phyloP scores from a whole-genome alignment of 176 grass and related monocot genomes.

The Coix lacrymajobi region DNA sequence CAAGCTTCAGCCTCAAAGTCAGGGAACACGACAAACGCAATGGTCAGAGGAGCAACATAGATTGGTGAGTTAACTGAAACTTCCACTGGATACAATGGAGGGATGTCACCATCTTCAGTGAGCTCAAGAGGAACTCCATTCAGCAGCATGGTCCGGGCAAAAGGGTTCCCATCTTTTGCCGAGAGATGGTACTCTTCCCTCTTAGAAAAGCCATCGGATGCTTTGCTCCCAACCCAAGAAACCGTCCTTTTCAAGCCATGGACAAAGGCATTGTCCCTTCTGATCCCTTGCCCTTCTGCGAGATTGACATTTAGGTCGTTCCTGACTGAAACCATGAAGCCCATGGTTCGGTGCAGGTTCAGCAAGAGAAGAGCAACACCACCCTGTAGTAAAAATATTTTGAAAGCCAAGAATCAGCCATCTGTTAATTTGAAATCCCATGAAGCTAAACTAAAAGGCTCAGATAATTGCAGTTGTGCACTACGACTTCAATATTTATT shows the following conservation, averaged over 20 bases:
- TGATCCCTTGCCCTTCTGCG: constrained; percentile 47
- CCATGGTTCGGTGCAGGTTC: constrained; percentile 63
- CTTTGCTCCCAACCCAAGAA: constrained; percentile 80
- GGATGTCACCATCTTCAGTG: constrained; percentile 63
- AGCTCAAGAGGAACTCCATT: constrained; percentile 77
- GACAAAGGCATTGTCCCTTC: constrained; percentile 46
- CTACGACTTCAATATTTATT: neutral
- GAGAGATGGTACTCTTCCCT: constrained; percentile 91
- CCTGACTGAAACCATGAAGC: constrained; percentile 60
- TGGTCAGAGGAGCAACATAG: constrained; percentile 55
- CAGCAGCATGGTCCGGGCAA: constrained; percentile 66
- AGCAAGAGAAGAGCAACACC: constrained; percentile 74
- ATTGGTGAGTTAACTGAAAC: constrained; percentile 55
- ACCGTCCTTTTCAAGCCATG: constrained; percentile 71
- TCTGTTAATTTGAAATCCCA: neutral
- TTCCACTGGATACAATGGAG: constrained; percentile 42
- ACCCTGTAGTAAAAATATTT: constrained; percentile 31
- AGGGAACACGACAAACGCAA: constrained; percentile 75
- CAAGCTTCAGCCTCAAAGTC: constrained; percentile 89
- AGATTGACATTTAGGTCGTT: constrained; percentile 64
- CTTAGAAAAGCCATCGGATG: constrained; percentile 46
- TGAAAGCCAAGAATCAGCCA: neutral
- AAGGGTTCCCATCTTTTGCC: constrained; percentile 37
- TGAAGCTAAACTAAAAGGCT: neutral
- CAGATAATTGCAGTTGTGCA: neutral